Evolutionary conservation across 73 alveolate species (phyloP).

Genomic region (Paramecium caudatum): DNA sequence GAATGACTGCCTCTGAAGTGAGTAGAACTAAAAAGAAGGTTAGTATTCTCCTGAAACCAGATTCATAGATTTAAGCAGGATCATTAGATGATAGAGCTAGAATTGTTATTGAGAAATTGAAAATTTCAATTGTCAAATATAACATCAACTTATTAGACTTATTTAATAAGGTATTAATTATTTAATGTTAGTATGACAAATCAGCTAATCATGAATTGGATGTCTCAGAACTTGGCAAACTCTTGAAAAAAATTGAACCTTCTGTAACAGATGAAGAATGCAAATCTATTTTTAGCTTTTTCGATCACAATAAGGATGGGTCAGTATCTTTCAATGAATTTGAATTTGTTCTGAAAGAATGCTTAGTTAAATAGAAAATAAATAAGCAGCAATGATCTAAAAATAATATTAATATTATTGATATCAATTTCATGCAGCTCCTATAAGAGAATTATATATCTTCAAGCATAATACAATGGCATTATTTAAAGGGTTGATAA

Average conservation of each 20-base stretch:
- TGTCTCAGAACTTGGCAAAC: constrained; percentile 3
- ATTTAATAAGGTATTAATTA: constrained; percentile 6
- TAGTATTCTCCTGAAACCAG: not conserved
- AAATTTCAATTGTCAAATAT: constrained; percentile 39
- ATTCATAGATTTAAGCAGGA: constrained; percentile 4
- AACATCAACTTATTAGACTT: constrained; percentile 52
- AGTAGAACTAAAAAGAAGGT: constrained; percentile 68
- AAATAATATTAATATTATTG: not conserved
- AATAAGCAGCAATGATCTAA: constrained; percentile 28
- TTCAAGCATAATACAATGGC: not conserved
- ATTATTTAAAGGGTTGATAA: constrained; percentile 36
- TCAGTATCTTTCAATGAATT: constrained; percentile 60
- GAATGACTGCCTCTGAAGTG: constrained; percentile 68
- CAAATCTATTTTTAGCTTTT: constrained; percentile 28
- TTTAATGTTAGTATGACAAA: constrained; percentile 45
- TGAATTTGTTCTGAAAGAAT: constrained; percentile 62
- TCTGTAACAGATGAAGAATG: constrained; percentile 63
- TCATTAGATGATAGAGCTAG: constrained; percentile 50
- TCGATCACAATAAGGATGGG: constrained; percentile 70
- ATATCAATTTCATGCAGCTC: not conserved
- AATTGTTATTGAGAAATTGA: constrained; percentile 13
- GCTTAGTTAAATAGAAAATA: constrained; percentile 8
- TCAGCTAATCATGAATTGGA: constrained; percentile 51
- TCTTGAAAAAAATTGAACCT: constrained; percentile 40
- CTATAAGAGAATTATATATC: constrained; percentile 29